Evolutionary conservation across 2,329 filamentous ascomycete genomes (phyloP).

Genomic region (Thermothelomyces thermophilus): DNA sequence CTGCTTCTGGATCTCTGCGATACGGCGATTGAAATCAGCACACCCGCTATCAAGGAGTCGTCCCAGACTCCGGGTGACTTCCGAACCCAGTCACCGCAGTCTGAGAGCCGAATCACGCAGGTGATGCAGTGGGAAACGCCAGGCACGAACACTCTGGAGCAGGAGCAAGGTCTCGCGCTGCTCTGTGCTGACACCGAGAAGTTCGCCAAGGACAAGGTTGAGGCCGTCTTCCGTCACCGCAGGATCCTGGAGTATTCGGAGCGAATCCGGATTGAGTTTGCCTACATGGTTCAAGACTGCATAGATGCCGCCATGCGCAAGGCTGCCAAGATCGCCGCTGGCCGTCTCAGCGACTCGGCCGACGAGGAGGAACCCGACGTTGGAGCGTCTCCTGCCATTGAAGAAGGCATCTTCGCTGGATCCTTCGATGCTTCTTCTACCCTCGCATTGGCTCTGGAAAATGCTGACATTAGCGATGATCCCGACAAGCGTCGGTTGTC

Average conservation of each 20-base stretch:
- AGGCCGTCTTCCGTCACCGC: slow-evolving; percentile 84
- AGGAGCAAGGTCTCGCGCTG: slow-evolving; percentile 81
- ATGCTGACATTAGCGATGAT: slow-evolving; percentile 36
- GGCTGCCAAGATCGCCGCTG: slow-evolving; percentile 79
- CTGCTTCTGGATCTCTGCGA: slow-evolving; percentile 91
- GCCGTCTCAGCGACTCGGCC: slow-evolving; percentile 72
- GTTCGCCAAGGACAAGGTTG: slow-evolving; percentile 80
- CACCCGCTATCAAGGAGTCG: slow-evolving; percentile 84
- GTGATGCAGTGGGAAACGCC: slow-evolving; percentile 96
- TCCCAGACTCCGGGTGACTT: slow-evolving; percentile 66
- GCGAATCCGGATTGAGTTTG: slow-evolving; percentile 88
- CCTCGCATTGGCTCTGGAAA: slow-evolving; percentile 48
- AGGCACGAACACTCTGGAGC: slow-evolving; percentile 81
- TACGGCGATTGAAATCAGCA: slow-evolving; percentile 90
- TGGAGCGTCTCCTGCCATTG: slow-evolving; percentile 35
- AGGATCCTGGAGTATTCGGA: slow-evolving; percentile 94
- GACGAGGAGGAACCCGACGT: slow-evolving; percentile 51
- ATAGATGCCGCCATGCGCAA: slow-evolving; percentile 89
- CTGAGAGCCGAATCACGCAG: slow-evolving; percentile 88
- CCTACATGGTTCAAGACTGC: slow-evolving; percentile 87
- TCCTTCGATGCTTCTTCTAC: slow-evolving; percentile 54
- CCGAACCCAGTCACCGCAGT: slow-evolving; percentile 89
- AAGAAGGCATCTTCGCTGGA: slow-evolving; percentile 50
- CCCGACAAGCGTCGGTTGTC: slow-evolving; percentile 41
- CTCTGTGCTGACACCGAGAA: slow-evolving; percentile 87